phyloP scores from a whole-genome alignment of 2,329 filamentous ascomycete species.

The Coniosporium tulheliwenetii region DNA sequence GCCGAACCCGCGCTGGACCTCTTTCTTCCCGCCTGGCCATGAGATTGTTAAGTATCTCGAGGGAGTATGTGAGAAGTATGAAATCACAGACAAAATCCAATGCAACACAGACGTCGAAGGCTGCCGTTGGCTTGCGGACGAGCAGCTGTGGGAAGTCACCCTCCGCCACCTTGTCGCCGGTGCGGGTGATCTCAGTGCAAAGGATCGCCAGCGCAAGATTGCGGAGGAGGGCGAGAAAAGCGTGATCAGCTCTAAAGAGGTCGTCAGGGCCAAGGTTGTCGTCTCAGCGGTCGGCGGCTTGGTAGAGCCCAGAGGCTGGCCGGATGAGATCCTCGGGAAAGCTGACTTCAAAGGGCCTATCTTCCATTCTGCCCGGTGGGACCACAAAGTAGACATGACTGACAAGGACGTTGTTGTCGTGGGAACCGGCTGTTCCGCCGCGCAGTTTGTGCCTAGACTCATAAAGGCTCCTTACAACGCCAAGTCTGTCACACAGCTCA shows the following conservation, averaged over 20 bases:
- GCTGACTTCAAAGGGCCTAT: conserved; percentile 4
- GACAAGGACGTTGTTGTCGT: conserved; percentile 5
- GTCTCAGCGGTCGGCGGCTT: conserved; percentile 39
- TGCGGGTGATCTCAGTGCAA: conserved; percentile 34
- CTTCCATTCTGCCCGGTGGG: conserved; percentile 6
- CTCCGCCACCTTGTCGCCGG: conserved; percentile 35
- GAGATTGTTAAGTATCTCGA: conserved; percentile 38
- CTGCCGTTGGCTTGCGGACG: conserved; percentile 35
- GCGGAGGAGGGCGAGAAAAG: conserved; percentile 26
- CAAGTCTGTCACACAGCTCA: conserved; percentile 42
- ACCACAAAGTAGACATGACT: conserved; percentile 1
- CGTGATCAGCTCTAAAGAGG: conserved; percentile 36
- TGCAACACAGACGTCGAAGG: conserved; percentile 40
- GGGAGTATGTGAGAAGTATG: conserved; percentile 35
- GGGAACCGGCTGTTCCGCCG: conserved; percentile 38
- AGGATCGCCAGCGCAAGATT: conserved; percentile 29
- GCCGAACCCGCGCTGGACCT: conserved; percentile 35
- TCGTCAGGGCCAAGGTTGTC: conserved; percentile 37
- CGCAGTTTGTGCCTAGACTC: conserved; percentile 39
- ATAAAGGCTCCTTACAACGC: conserved; percentile 30
- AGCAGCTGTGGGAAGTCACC: conserved; percentile 39
- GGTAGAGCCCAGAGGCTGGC: conserved; percentile 37
- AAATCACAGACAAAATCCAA: conserved; percentile 41
- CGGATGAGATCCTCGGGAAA: conserved; percentile 32
- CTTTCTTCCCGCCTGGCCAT: conserved; percentile 29